phyloP scores from a whole-genome alignment of 2,329 filamentous ascomycete species.

The Simplicillium sp. region DNA sequence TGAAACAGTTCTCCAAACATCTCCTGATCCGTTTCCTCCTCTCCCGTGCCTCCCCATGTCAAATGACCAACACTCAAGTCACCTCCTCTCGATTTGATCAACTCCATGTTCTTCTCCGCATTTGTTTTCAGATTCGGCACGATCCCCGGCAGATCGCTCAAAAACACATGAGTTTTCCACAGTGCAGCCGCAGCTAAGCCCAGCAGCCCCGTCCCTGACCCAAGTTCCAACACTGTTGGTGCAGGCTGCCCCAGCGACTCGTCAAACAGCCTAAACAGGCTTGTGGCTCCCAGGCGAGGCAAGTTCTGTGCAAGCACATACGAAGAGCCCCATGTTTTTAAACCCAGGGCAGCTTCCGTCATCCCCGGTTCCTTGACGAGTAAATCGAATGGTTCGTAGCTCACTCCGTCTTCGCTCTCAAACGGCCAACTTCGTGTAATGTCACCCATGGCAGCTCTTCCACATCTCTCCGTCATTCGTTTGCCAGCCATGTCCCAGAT shows the following conservation, averaged over 20 bases:
- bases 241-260: constrained; percentile 19
- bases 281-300: constrained; percentile 31
- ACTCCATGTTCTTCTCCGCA: constrained; percentile 49
- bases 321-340: constrained; percentile 94
- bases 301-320: constrained; percentile 75
- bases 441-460: constrained; percentile 54
- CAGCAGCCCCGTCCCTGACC: constrained; percentile 84
- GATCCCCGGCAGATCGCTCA: constrained; percentile 82
- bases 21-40: constrained; percentile 31
- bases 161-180: constrained; percentile 54
- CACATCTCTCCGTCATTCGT: constrained; percentile 77
- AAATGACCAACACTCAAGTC: constrained; percentile 54
- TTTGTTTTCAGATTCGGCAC: constrained; percentile 74
- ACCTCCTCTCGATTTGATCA: constrained; percentile 46
- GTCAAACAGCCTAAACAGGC: constrained; percentile 35
- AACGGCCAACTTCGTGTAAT: constrained; percentile 47
- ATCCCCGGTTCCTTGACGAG: constrained; percentile 77
- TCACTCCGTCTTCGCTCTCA: constrained; percentile 10
- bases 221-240: constrained; percentile 60
- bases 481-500: constrained; percentile 74
- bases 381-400: constrained; percentile 45
- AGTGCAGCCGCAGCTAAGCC: constrained; percentile 74
- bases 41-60: constrained; percentile 56
- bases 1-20: constrained; percentile 35
- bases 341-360: constrained; percentile 77